Percentiles rank a stretch among this genome's conserved stretches.
phyloP scores from a whole-genome alignment of 495 filamentous ascomycete species.

The Apiosordaria backusii region DNA sequence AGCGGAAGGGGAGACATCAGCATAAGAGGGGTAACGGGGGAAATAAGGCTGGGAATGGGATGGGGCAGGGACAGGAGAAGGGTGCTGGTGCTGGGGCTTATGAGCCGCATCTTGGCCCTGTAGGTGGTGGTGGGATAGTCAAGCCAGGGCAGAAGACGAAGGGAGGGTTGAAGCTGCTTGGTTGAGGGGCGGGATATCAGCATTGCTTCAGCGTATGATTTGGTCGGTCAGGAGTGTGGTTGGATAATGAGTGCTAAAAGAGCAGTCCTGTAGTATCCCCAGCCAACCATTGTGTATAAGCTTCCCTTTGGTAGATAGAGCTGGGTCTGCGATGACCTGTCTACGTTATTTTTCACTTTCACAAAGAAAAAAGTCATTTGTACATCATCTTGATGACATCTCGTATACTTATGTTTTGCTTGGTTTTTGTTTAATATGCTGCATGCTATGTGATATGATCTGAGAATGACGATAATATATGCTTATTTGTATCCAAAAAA shows the following conservation, averaged over 20 bases:
- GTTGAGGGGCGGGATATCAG: slow-evolving; percentile 43
- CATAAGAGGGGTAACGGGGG: slow-evolving; percentile 32
- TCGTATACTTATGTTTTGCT: neutral
- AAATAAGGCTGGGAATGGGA: slow-evolving; percentile 35
- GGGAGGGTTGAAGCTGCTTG: slow-evolving; percentile 71
- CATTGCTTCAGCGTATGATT: neutral
- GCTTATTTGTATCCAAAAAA: neutral
- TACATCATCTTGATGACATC: neutral
- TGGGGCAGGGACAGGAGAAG: slow-evolving; percentile 26
- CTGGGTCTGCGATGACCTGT: neutral
- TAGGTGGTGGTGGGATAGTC: slow-evolving; percentile 61
- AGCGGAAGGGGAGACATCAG: slow-evolving; percentile 36
- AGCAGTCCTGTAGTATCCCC: neutral
- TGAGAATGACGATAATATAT: neutral
- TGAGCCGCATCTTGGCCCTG: slow-evolving; percentile 45
- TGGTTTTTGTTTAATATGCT: neutral
- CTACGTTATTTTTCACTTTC: too few relatives aligned
- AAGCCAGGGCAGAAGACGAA: slow-evolving; percentile 79
- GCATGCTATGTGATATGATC: neutral
- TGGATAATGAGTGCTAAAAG: neutral
- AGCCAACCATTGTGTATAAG: neutral
- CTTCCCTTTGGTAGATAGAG: neutral
- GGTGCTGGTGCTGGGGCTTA: slow-evolving; percentile 27
- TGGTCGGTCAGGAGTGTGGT: neutral
- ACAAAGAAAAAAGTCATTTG: neutral